Evolutionary conservation across 352 stramenopile species (phyloP), one percentile per base, ranked within the genome.

Genomic region (Pythium plurisporium): DNA sequence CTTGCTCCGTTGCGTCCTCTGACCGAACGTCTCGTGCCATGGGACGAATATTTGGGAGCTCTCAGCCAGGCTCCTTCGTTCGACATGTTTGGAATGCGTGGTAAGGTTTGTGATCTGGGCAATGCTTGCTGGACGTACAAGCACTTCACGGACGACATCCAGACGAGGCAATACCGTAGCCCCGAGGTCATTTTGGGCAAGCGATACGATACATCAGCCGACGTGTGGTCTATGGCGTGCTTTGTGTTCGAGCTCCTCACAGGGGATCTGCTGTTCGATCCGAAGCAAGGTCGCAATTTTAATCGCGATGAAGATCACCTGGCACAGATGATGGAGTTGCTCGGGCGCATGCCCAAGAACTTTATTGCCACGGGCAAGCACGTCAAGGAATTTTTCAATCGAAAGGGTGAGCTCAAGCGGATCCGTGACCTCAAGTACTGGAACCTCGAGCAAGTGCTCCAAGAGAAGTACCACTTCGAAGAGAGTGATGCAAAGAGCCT

Each of bases 101-200:
- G 73, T 10, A 95, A 96, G 59, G 79, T 99, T 42, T 98, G 98
- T 27, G 97, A 99, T 79, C 72, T 99, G n/a, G 98, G 98, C 54
- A 99, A 99, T 70, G 97, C 97, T 1, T 99, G 98, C 72, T 99
- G 97, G 96, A 99, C 91, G 17, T 77, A 98, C 61, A 96, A 98
- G 59, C 97, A 99, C 74, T 99, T 99, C 69, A 99, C 96, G 40
- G 95, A 99, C 66, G 97, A 99, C 67, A 99, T 99, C 64, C 98
- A 99, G 74, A 99, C 98, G 20, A 84, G 98, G n/a, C 98, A 99
- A 78, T 99, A 99, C 70, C 90, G 98, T 5, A 97, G 88, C 34
- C 98, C 98, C 7, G 98, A 99, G 72, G 97, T 98, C 23, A 95
- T 99, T 20, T 72, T 99, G 58, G 92, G 95, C 36, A 96, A 95